phyloP scores from a whole-genome alignment of 208 protist genomes.

The Trypanosoma conorhini region DNA sequence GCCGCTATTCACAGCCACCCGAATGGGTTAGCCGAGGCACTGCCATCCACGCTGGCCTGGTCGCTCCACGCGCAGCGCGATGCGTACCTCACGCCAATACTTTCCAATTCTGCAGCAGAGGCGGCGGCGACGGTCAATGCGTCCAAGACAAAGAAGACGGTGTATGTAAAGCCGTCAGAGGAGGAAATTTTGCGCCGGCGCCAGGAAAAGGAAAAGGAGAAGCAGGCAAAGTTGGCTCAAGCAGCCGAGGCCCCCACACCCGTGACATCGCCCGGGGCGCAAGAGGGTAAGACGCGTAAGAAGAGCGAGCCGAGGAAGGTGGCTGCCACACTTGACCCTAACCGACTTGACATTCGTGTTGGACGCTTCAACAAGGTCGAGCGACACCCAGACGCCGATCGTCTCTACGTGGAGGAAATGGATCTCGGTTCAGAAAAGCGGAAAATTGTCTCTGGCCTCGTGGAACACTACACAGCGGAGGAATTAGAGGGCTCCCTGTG shows the following conservation, averaged over 20 bases:
- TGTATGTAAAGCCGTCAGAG: slow-evolving; percentile 73
- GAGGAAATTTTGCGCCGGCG: slow-evolving; percentile 82
- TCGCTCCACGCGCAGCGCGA: slow-evolving; percentile 40
- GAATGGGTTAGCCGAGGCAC: slow-evolving; percentile 24
- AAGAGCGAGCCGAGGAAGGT: background rate
- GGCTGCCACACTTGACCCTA: slow-evolving; percentile 27
- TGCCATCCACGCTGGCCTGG: slow-evolving; percentile 44
- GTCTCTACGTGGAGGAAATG: slow-evolving; percentile 93
- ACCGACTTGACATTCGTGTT: slow-evolving; percentile 73
- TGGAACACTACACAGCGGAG: slow-evolving; percentile 71
- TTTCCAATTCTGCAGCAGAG: slow-evolving; percentile 10
- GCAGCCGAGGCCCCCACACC: slow-evolving; percentile 27
- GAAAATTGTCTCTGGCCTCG: slow-evolving; percentile 92
- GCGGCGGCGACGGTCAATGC: slow-evolving; percentile 6
- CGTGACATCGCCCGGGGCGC: slow-evolving; percentile 13
- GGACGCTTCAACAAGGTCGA: slow-evolving; percentile 81
- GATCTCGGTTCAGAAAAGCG: slow-evolving; percentile 88
- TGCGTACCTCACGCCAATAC: slow-evolving; percentile 41
- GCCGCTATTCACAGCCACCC: slow-evolving; percentile 54
- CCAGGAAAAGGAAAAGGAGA: slow-evolving; percentile 73
- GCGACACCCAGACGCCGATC: slow-evolving; percentile 83
- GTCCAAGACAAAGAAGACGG: slow-evolving; percentile 17
- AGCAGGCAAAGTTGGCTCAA: slow-evolving; percentile 57
- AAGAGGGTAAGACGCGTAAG: background rate
- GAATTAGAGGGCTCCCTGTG: slow-evolving; percentile 79